Base-by-base conservation (phyloP, 306 rosid species). In the Cyclanthera cordifolia region DNA sequence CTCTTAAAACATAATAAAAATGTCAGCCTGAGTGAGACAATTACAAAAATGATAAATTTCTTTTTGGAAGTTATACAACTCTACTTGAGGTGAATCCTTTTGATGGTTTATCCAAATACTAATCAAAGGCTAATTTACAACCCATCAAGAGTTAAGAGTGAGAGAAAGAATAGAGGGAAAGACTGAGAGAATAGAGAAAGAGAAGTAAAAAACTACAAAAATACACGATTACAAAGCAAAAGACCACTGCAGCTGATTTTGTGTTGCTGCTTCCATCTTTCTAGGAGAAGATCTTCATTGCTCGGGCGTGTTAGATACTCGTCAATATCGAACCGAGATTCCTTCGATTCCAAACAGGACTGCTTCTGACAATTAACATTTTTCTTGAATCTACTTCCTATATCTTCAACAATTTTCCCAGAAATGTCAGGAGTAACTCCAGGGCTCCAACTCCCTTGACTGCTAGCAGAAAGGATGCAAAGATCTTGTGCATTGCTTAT, bases 371-470 rank as follows among this genome's bases (percentile, higher is more conserved):
- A 55, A 20, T 57, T 57, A 66, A 70, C 64, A 70, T 77, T 73
- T 75, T 78, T 80, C 68, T 69, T 85, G 45, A 74, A 66, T 74
- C 79, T 80, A 28, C 68, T 77, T 50, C 70, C 78, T 32, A 72
- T 19, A 70, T 80, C 81, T 74, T 84, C 88, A 73, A 80, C 73
- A 17, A 81, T 46, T 41, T 80, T 86, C 71, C 70, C 80, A 23
- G 82, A 69, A 79, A 84, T 74, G 25, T 69, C 70, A 56, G 78
- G 78, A 2, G 73, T 16, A 47, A 70, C 72, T 60, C 81, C 81
- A 1, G 91, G 95, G 81, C 95, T 88, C 91, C 96, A 94, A 78
- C 99, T 94, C 70, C 99, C 99, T 3, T 73, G 85, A 73, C 97
- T 90, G 75, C 96, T 88, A 46, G 70, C 83, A 16, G 95, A 83